A percentile compares a stretch with the other conserved stretches of the same genome.
Conservation (phyloP, 1,139 yeast species). For the Yamadazyma triangularis region DNA sequence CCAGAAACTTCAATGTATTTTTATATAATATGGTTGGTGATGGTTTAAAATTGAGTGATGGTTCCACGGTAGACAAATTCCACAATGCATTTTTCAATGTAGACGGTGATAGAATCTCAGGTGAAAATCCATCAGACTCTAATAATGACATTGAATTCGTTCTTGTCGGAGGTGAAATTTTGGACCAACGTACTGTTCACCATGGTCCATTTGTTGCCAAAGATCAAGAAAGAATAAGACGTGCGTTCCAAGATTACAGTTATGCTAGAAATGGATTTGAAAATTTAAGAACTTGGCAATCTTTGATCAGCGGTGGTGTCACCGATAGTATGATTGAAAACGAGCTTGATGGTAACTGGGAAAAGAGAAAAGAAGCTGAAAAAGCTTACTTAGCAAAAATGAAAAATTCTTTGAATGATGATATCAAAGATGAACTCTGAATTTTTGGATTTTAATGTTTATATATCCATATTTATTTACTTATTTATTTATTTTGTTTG, state of each 20-base stretch:
- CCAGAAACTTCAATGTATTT: slow-evolving; percentile 65
- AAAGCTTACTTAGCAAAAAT: slow-evolving; percentile 20
- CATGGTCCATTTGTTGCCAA: slow-evolving; percentile 89
- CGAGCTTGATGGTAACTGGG: slow-evolving; percentile 32
- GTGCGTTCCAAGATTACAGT: slow-evolving; percentile 72
- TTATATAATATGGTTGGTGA: slow-evolving; percentile 66
- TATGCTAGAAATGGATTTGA: slow-evolving; percentile 70
- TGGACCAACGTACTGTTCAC: slow-evolving; percentile 77
- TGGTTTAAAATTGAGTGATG: slow-evolving; percentile 43
- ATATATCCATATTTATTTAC: no score
- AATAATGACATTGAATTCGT: slow-evolving; percentile 50
- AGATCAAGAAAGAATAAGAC: slow-evolving; percentile 53
- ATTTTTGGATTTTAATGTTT: no score
- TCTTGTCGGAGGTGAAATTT: slow-evolving; percentile 69
- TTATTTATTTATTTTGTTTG: no score
- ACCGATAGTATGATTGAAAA: slow-evolving; percentile 41
- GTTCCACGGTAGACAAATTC: slow-evolving; percentile 36
- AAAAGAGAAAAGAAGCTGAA: slow-evolving; percentile 27
- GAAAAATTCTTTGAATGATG: slow-evolving; percentile 6
- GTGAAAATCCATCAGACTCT: slow-evolving; percentile 37
- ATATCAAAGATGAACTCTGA: slow-evolving; percentile 16
- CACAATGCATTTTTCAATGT: slow-evolving; percentile 60
- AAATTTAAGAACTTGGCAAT: slow-evolving; percentile 61
- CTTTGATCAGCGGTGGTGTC: slow-evolving; percentile 63
- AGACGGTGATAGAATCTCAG: slow-evolving; percentile 58